Evolutionary conservation across 2,329 filamentous ascomycete species (phyloP).

Genomic region (Penicillium corylophilum): DNA sequence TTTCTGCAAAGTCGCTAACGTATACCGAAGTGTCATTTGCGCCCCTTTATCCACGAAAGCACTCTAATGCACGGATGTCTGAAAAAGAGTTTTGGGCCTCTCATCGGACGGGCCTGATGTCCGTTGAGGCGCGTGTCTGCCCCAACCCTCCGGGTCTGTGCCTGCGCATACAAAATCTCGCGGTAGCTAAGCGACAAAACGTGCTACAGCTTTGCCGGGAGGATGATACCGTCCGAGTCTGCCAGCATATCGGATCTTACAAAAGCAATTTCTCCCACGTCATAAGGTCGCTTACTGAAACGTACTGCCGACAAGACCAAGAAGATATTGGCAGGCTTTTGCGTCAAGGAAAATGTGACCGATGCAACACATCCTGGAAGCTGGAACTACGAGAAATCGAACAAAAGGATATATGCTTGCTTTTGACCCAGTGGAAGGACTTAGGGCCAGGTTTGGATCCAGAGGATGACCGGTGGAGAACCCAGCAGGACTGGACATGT

Average conservation of each 20-base stretch:
- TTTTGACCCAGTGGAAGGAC: constrained; percentile 5
- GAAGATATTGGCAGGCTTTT: background rate
- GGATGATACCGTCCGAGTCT: background rate
- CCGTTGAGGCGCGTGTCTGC: constrained; percentile 11
- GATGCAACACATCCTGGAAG: constrained; percentile 7
- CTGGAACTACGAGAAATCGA: constrained; percentile 1
- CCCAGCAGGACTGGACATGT: background rate
- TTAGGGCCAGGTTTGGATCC: constrained; percentile 5
- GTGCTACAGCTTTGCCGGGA: background rate
- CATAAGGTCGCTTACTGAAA: background rate
- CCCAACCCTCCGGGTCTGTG: constrained; percentile 1
- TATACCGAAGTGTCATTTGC: constrained; percentile 4
- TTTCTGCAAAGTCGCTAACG: constrained; percentile 4
- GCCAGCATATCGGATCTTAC: background rate
- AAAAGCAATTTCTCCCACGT: too few relatives aligned
- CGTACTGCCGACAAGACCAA: background rate
- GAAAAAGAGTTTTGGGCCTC: background rate
- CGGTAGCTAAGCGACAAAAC: background rate
- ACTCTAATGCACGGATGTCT: background rate
- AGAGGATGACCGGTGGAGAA: constrained; percentile 6
- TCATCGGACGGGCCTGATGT: background rate
- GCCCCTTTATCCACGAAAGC: background rate
- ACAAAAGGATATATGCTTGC: background rate
- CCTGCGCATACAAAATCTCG: constrained; percentile 2
- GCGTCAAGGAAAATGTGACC: background rate